Base-by-base conservation (phyloP, 1,284 basidiomycete genomes). In the Cryptococcus wingfieldii region DNA sequence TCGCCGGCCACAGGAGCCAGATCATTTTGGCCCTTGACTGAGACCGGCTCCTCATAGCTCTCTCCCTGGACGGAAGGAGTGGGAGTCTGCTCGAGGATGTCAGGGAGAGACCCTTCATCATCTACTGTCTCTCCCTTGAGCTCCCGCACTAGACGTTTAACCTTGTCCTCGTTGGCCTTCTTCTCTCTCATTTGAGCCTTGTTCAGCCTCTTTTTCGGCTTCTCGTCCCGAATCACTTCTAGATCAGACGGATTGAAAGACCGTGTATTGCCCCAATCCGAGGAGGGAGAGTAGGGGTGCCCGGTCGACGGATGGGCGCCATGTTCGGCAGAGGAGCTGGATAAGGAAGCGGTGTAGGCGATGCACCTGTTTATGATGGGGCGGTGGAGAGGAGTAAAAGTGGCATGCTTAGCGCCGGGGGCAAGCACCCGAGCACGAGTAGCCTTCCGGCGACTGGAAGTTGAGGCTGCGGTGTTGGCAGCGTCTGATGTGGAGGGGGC, bases 321-420 rank as follows among this genome's bases (percentile, higher is more conserved):
- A 18, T 27, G 16, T 23, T 34, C 46, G 13, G n/a, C 16, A 25
- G 42, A 16, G 42, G 61, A 48, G 41, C 47, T 16, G 9, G 58
- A 53, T 5, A 58, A 51, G 5, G 55, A 45, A 10, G 59, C 28
- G 12, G 54, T 41, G 10, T 58, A 53, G 6, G 49, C 47, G 42
- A 67, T 56, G 48, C 69, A 71, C 54, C 69, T 59, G 25, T 55
- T 51, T 49, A 71, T 63, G 51, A 71, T 69, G 19, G 69, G 65
- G 18, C 55, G 57, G 37, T 68, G 57, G 38, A 68, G 60, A 4
- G 69, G 67, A 12, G 63, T 64, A 55, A 71, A 57, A 2, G 61
- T 60, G 25, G 57, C 56, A 23, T 46, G 38, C 25, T 61, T 34
- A 3, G 31, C 3, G 10, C 10, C 10, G 31, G 31, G 5, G 31